Conservation (phyloP, 2,329 filamentous ascomycete species). For the Rhinocladiella mackenziei region DNA sequence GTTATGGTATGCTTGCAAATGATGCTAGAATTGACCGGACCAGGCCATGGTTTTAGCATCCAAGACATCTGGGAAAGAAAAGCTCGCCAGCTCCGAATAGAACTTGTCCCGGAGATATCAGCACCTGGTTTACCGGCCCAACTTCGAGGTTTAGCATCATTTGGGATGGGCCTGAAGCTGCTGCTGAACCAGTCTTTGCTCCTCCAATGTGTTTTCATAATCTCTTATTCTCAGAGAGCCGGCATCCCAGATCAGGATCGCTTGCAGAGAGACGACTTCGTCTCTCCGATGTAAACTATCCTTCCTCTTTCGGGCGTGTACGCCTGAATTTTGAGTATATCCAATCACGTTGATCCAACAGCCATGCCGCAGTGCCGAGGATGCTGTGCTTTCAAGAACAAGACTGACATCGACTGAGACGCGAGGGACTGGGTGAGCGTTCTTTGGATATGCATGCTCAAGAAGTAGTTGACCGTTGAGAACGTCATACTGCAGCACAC, state of each 20-base stretch:
- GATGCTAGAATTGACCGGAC: too few relatives aligned
- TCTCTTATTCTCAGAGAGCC: conserved; percentile 65
- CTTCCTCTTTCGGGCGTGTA: conserved; percentile 31
- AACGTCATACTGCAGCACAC: conserved; percentile 57
- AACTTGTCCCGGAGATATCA: too few relatives aligned
- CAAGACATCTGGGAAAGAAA: too few relatives aligned
- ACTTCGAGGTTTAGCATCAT: conserved; percentile 1
- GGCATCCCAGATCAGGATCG: conserved; percentile 71
- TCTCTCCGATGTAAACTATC: conserved; percentile 29
- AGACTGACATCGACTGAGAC: conserved; percentile 68
- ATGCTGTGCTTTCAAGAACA: conserved; percentile 61
- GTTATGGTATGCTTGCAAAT: too few relatives aligned
- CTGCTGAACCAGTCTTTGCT: conserved; percentile 28
- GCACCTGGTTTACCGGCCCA: too few relatives aligned
- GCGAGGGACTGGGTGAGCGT: conserved; percentile 36
- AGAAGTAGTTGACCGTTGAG: conserved; percentile 61
- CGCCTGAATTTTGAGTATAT: conserved; percentile 51
- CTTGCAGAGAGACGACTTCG: conserved; percentile 58
- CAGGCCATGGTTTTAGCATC: too few relatives aligned
- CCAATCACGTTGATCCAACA: conserved; percentile 87
- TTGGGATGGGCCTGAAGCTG: neutral
- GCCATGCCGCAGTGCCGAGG: conserved; percentile 62
- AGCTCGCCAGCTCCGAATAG: too few relatives aligned
- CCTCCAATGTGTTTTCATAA: conserved; percentile 62
- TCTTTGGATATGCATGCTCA: conserved; percentile 60